Conservation (phyloP, 1,284 basidiomycete genomes). For the Volvariella volvacea region DNA sequence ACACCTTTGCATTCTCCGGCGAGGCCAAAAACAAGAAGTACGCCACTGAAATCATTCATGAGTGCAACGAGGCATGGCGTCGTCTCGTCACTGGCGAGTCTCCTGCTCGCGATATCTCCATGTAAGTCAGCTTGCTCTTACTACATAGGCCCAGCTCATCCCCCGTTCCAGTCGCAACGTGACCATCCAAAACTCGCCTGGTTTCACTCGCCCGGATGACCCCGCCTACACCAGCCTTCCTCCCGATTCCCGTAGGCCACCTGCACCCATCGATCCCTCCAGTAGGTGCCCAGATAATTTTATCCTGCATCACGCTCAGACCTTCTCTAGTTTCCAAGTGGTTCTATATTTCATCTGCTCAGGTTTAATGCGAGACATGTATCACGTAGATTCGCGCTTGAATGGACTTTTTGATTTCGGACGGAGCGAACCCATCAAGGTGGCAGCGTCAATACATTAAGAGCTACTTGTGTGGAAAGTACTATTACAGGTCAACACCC, state of each 20-base stretch:
- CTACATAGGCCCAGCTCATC: slow-evolving; percentile 5
- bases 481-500: background rate
- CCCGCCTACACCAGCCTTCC: slow-evolving; percentile 65
- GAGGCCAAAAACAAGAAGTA: slow-evolving; percentile 99
- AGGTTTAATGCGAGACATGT: slow-evolving; percentile 42
- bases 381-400: slow-evolving; percentile 4
- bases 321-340: slow-evolving; percentile 68
- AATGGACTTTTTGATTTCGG: background rate
- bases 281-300: slow-evolving; percentile 41
- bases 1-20: slow-evolving; percentile 98
- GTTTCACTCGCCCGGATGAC: slow-evolving; percentile 60
- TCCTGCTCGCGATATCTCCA: slow-evolving; percentile 73
- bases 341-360: slow-evolving; percentile 86
- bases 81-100: slow-evolving; percentile 82
- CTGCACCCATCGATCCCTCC: slow-evolving; percentile 84
- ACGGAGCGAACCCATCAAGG: background rate
- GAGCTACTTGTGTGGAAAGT: slow-evolving; percentile 1
- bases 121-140: slow-evolving; percentile 47
- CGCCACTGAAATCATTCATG: slow-evolving; percentile 97
- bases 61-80: slow-evolving; percentile 99
- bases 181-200: slow-evolving; percentile 72
- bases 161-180: slow-evolving; percentile 57
- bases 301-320: slow-evolving; percentile 21
- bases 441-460: background rate
- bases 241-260: slow-evolving; percentile 72